These are phyloP conservation scores for Austroboletus niveus DNA, from an alignment of 1,284 basidiomycete genomes.

Conservation along the genomic window DNA sequence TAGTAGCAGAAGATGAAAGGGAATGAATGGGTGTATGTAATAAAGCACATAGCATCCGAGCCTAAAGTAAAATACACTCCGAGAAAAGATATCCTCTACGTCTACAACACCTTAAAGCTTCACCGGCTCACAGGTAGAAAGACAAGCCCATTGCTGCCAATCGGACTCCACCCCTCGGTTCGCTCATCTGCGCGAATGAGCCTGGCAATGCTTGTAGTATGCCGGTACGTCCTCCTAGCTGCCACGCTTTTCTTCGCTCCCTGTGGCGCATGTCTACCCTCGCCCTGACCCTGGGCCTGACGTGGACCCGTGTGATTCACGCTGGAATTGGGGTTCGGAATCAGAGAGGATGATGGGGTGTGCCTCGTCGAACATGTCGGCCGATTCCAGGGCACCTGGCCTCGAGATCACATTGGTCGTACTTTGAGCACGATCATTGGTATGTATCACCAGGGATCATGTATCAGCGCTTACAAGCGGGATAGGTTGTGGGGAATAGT, in stretches of 20 bases:
- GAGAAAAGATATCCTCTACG: too few species aligned
- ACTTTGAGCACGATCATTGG: slow-evolving; percentile 81
- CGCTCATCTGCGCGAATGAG: too few species aligned
- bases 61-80: too few species aligned
- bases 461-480: slow-evolving; percentile 2
- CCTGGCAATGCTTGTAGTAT: too few species aligned
- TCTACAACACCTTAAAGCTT: background rate
- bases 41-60: too few species aligned
- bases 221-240: too few species aligned
- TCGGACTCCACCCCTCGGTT: slow-evolving; percentile 66
- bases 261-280: slow-evolving; percentile 2
- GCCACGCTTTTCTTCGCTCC: too few species aligned
- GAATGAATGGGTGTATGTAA: too few species aligned
- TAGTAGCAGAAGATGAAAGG: too few species aligned
- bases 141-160: slow-evolving; percentile 29
- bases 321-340: too few species aligned
- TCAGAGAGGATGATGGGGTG: slow-evolving; percentile 45
- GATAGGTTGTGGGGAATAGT: slow-evolving; percentile 91
- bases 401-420: slow-evolving; percentile 72
- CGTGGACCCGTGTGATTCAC: slow-evolving; percentile 4
- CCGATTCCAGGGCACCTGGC: slow-evolving; percentile 22
- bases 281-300: slow-evolving; percentile 1
- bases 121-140: slow-evolving; percentile 22
- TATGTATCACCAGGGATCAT: slow-evolving; percentile 33
- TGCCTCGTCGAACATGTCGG: slow-evolving; percentile 50